Evolutionary conservation across 2,329 filamentous ascomycete species (phyloP).

Genomic region (Paracamarosporium sp.): DNA sequence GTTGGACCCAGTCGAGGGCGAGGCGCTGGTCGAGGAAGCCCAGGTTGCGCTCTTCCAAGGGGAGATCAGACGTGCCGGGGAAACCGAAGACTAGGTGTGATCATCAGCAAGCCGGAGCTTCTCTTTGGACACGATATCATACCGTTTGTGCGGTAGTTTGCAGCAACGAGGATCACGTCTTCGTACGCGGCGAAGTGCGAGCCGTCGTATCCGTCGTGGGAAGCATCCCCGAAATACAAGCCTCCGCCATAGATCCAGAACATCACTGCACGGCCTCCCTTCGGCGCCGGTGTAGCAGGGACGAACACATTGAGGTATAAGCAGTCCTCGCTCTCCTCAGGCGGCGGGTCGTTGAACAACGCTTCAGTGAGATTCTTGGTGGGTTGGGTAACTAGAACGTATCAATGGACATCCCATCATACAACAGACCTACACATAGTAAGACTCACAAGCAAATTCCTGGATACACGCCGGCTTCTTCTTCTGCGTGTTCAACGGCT

Average conservation of each 20-base stretch:
- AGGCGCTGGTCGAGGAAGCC: slow-evolving; percentile 64
- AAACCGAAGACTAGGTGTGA: slow-evolving; percentile 34
- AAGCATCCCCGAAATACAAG: slow-evolving; percentile 29
- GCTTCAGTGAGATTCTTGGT: slow-evolving; percentile 17
- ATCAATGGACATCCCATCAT: too few relatives aligned
- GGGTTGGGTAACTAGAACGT: slow-evolving; percentile 23
- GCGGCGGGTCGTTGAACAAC: slow-evolving; percentile 32
- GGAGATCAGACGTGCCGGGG: slow-evolving; percentile 27
- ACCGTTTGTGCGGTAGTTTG: slow-evolving; percentile 42
- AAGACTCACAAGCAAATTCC: slow-evolving; percentile 28
- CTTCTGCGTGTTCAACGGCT: slow-evolving; percentile 21
- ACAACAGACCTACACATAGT: too few relatives aligned
- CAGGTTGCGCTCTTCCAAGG: slow-evolving; percentile 47
- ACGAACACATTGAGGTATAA: slow-evolving; percentile 48
- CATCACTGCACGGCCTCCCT: slow-evolving; percentile 30
- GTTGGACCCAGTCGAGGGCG: slow-evolving; percentile 62
- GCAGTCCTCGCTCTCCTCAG: slow-evolving; percentile 47
- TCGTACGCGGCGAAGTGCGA: slow-evolving; percentile 36
- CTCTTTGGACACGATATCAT: neutral
- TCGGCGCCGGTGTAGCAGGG: slow-evolving; percentile 25
- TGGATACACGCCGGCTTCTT: slow-evolving; percentile 33
- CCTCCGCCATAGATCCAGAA: slow-evolving; percentile 42
- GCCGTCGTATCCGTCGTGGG: slow-evolving; percentile 28
- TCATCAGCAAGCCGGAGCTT: neutral
- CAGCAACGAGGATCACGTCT: slow-evolving; percentile 36